Evolutionary conservation across 306 rosid genomes (phyloP), one percentile per base, ranked within the genome.

Genomic region (Luffa acutangula): DNA sequence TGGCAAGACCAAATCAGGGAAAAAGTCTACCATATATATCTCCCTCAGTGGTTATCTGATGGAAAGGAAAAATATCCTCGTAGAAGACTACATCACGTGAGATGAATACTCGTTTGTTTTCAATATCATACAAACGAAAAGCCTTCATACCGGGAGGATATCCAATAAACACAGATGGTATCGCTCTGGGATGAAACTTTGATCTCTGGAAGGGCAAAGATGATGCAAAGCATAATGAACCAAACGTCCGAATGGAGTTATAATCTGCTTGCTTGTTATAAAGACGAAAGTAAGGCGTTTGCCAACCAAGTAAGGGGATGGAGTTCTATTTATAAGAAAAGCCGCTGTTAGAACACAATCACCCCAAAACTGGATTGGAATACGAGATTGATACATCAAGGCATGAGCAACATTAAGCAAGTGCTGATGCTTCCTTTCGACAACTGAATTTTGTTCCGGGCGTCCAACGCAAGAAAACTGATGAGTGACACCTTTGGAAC

Each of bases 1-100:
- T 9, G 51, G 13, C 13, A 46, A 46, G 13, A 46, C 53, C 2
- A 49, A 12, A 12, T 49, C 4, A 1, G 53, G 15, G 3, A 49
- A 12, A 10, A 2, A 0, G 11, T 49, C 53, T 0, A 49, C 3
- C 2, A 11, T 11, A 2, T 49, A 11, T 11, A 2, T 49, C 15
- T 2, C 2, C 3, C 0, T 3, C 4, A 1, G 1, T 2, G 2
- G 53, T 1, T 0, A 49, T 12, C 3, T 0, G 2, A 12, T 49
- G 53, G 12, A 49, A 49, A 0, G 15, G 53, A 12, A 49, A 49
- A 49, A 49, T 2, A 2, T 2, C 0, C 12, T 49, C 17, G 12
- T 49, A 17, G 12, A 49, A 49, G 2, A 49, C 14, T 0, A 49
- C 53, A 49, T 49, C 53, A 2, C 53, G 4, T 0, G 17, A 49